phyloP scores from a whole-genome alignment of 805 yeast species.

The Candida peoriensis region DNA sequence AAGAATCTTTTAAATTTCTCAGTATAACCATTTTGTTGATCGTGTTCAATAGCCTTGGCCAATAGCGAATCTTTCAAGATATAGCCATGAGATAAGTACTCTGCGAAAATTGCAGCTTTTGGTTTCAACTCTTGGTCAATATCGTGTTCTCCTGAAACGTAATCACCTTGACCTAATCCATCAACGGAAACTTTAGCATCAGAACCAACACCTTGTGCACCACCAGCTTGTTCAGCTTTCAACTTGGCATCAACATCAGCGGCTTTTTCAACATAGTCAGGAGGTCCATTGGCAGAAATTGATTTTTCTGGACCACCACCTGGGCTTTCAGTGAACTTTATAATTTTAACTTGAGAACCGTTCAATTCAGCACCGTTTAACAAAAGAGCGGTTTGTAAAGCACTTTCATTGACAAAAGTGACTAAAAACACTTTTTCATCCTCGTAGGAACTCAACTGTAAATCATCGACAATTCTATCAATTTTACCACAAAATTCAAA shows the following conservation, averaged over 20 bases:
- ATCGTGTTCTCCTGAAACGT: conserved; percentile 29
- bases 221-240: neutral
- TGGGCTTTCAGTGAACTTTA: conserved; percentile 23
- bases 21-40: conserved; percentile 59
- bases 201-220: conserved; percentile 1
- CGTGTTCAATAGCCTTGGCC: conserved; percentile 56
- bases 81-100: conserved; percentile 71
- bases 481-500: conserved; percentile 71
- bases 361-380: conserved; percentile 72
- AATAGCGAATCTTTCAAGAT: conserved; percentile 57
- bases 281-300: conserved; percentile 5
- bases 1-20: conserved; percentile 53
- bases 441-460: conserved; percentile 6
- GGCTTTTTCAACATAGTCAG: conserved; percentile 8
- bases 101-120: conserved; percentile 69
- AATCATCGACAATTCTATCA: conserved; percentile 17
- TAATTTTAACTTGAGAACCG: conserved; percentile 47
- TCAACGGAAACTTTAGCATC: neutral
- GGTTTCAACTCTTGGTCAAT: conserved; percentile 76
- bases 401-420: conserved; percentile 50
- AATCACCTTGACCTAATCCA: conserved; percentile 5
- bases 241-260: conserved; percentile 3
- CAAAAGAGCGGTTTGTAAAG: conserved; percentile 65
- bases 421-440: conserved; percentile 32
- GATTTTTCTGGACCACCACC: conserved; percentile 8